Percentiles rank a stretch among this genome's conserved stretches.
These are phyloP conservation scores for Echinochloa phyllopogon DNA, from an alignment of 176 grass and related monocot species.

Conservation along the genomic window DNA sequence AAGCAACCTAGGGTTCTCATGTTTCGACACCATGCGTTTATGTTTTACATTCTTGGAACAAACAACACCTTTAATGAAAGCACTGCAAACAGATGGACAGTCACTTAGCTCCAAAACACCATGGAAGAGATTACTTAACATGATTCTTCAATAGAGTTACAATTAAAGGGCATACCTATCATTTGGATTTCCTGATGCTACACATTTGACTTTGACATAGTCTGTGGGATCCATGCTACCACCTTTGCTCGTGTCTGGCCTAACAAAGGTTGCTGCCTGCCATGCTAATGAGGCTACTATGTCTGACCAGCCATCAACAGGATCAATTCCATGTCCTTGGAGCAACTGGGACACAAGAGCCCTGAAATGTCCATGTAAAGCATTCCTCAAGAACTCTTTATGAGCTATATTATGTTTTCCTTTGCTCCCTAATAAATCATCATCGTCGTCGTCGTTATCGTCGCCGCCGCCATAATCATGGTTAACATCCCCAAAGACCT, in stretches of 20 bases:
- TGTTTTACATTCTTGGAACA: slow-evolving; percentile 99
- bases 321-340: slow-evolving; percentile 72
- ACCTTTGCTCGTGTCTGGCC: slow-evolving; percentile 87
- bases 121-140: neutral
- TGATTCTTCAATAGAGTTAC: slow-evolving; percentile 22
- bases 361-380: slow-evolving; percentile 82
- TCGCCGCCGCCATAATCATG: slow-evolving; percentile 45
- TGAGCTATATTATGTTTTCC: slow-evolving; percentile 63
- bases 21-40: slow-evolving; percentile 95
- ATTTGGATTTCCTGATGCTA: slow-evolving; percentile 81
- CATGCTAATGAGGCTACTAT: slow-evolving; percentile 82
- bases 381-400: slow-evolving; percentile 72
- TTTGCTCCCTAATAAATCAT: slow-evolving; percentile 41
- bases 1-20: slow-evolving; percentile 88
- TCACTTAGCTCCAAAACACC: slow-evolving; percentile 50
- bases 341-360: slow-evolving; percentile 88
- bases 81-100: slow-evolving; percentile 62
- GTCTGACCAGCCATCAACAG: slow-evolving; percentile 68
- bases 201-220: slow-evolving; percentile 95
- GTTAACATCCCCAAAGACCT: slow-evolving; percentile 47
- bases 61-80: slow-evolving; percentile 92
- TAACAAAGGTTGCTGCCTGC: slow-evolving; percentile 91
- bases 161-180: slow-evolving; percentile 66
- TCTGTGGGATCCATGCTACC: slow-evolving; percentile 94
- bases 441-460: slow-evolving; percentile 33